Conservation (phyloP, 345 rosid species). For the Melaleuca quinquenervia region DNA sequence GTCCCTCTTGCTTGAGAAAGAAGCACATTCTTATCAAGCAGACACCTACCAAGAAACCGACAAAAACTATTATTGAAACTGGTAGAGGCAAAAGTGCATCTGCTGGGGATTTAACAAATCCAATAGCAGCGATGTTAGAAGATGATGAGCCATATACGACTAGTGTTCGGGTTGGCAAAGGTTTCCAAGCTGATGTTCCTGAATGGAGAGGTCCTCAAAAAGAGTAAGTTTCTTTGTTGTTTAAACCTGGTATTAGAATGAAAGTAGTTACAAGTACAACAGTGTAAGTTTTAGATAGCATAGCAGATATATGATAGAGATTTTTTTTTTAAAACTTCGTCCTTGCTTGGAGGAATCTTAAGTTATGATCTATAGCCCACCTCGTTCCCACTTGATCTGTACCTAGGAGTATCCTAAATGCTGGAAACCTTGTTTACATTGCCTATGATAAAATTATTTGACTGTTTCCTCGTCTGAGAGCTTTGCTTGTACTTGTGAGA, state of each 20-base stretch:
- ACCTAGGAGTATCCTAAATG: not conserved
- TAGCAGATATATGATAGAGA: not conserved
- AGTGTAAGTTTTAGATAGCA: not conserved
- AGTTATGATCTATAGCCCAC: not conserved
- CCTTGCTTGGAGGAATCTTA: not conserved
- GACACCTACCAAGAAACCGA: slow-evolving; percentile 8
- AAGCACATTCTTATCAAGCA: slow-evolving; percentile 27
- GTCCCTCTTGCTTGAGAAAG: slow-evolving; percentile 58
- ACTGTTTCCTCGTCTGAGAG: not conserved
- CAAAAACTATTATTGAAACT: slow-evolving; percentile 18
- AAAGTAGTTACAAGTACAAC: not conserved
- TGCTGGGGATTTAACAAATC: slow-evolving; percentile 19
- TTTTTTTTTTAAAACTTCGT: not conserved
- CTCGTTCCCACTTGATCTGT: not conserved
- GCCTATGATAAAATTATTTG: not conserved
- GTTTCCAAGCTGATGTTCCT: slow-evolving; percentile 84
- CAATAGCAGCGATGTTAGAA: slow-evolving; percentile 38
- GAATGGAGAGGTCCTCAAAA: slow-evolving; percentile 65
- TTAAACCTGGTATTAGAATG: not conserved
- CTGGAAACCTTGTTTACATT: not conserved
- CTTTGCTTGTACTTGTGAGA: not conserved
- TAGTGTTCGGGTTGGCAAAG: slow-evolving; percentile 60
- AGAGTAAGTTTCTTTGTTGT: slow-evolving; percentile 27
- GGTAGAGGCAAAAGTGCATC: slow-evolving; percentile 22
- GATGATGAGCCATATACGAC: slow-evolving; percentile 40